Conservation (phyloP, 164 flowering plant genomes). For the Liriodendron chinense region DNA sequence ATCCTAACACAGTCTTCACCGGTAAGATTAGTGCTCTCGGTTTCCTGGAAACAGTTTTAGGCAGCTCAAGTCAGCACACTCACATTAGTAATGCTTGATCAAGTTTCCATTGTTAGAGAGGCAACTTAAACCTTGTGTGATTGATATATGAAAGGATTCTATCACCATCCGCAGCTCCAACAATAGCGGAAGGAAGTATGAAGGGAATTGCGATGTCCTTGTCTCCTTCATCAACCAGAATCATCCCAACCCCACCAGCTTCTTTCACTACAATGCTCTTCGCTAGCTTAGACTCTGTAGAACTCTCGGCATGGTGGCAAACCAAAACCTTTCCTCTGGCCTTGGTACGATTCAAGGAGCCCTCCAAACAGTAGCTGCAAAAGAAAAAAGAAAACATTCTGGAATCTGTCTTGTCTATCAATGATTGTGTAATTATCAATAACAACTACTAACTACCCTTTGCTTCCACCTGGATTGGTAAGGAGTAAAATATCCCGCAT, state of each 20-base stretch:
- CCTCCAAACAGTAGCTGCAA: conserved; percentile 67
- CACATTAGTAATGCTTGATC: neutral
- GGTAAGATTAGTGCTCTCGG: conserved; percentile 47
- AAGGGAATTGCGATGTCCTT: conserved; percentile 72
- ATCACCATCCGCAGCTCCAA: conserved; percentile 43
- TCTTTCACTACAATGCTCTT: conserved; percentile 63
- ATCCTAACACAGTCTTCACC: conserved; percentile 59
- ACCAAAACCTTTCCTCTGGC: conserved; percentile 62
- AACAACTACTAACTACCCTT: conserved; percentile 24
- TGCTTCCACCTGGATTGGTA: conserved; percentile 82
- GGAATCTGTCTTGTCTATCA: neutral
- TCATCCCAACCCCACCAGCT: conserved; percentile 86
- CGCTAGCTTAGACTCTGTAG: conserved; percentile 56
- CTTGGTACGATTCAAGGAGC: conserved; percentile 62
- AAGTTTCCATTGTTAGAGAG: conserved; percentile 9
- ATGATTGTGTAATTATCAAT: neutral
- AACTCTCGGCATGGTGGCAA: conserved; percentile 65
- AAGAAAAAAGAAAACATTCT: neutral
- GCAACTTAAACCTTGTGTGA: conserved; percentile 38
- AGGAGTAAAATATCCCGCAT: conserved; percentile 73
- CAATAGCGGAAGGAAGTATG: conserved; percentile 61
- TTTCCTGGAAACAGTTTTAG: conserved; percentile 31
- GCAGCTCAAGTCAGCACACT: conserved; percentile 9
- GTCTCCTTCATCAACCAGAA: conserved; percentile 65
- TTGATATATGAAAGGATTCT: conserved; percentile 57